phyloP scores from a whole-genome alignment of 768 basidiomycete species.

The Mycena kentingensis region DNA sequence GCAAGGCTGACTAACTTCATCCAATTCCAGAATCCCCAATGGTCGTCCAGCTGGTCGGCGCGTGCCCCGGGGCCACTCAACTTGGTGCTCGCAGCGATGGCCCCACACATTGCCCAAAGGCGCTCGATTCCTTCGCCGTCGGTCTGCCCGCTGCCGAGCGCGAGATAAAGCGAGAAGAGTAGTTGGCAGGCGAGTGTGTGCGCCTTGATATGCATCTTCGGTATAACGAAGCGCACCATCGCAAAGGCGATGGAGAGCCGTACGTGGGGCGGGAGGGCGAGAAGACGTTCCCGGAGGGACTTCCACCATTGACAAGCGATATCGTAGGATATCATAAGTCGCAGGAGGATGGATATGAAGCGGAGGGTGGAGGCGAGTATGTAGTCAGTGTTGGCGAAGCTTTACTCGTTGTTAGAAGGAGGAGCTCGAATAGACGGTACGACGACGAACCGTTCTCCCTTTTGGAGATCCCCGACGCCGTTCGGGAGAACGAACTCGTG shows the following conservation, averaged over 20 bases:
- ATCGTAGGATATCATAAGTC: conserved; percentile 21
- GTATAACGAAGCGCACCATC: conserved; percentile 22
- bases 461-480: background rate
- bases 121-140: too few species aligned
- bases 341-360: background rate
- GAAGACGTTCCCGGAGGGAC: background rate
- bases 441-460: conserved; percentile 24
- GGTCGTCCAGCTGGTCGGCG: conserved; percentile 29
- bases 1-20: conserved; percentile 26
- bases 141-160: conserved; percentile 27
- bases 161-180: conserved; percentile 26
- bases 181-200: conserved; percentile 27
- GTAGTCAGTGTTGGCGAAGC: conserved; percentile 19
- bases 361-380: background rate
- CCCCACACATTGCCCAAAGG: too few species aligned
- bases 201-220: too few species aligned
- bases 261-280: background rate
- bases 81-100: conserved; percentile 31
- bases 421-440: background rate
- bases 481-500: conserved; percentile 1
- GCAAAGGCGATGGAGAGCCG: background rate
- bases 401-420: background rate
- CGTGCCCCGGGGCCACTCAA: conserved; percentile 37
- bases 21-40: conserved; percentile 30
- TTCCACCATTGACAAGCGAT: too few species aligned